Evolutionary conservation across 1,284 basidiomycete genomes (phyloP).

Genomic region (Tilletia setariae): DNA sequence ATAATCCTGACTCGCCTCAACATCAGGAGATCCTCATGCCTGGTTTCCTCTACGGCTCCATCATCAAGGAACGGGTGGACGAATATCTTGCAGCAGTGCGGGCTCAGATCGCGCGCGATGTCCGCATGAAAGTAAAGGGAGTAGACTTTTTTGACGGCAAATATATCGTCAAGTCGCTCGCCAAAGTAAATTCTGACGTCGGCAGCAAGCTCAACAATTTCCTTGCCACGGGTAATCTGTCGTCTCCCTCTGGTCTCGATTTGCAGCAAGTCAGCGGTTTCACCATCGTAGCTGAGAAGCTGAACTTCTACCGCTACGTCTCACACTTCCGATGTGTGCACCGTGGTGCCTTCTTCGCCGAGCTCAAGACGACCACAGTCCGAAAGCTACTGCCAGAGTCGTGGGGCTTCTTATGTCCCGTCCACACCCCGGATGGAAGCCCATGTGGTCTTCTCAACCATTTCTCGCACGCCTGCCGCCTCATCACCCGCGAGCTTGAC

Average conservation of each 20-base stretch:
- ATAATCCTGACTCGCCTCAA: slow-evolving; percentile 98
- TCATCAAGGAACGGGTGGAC: slow-evolving; percentile 95
- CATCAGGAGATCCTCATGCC: slow-evolving; percentile 97
- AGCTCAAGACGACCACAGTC: slow-evolving; percentile 96
- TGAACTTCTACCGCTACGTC: slow-evolving; percentile 98
- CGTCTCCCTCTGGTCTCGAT: slow-evolving; percentile 92
- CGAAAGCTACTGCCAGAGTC: slow-evolving; percentile 96
- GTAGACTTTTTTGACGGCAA: slow-evolving; percentile 82
- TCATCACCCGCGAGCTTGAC: slow-evolving; percentile 75
- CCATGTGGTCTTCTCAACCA: slow-evolving; percentile 98
- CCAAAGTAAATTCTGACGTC: slow-evolving; percentile 84
- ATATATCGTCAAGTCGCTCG: slow-evolving; percentile 76
- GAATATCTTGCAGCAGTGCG: slow-evolving; percentile 78
- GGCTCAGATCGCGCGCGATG: slow-evolving; percentile 70
- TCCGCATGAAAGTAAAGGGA: slow-evolving; percentile 64
- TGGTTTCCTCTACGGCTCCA: slow-evolving; percentile 89
- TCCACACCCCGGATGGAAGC: slow-evolving; percentile 96
- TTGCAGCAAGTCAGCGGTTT: slow-evolving; percentile 95
- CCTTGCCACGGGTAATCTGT: slow-evolving; percentile 92
- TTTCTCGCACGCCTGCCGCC: slow-evolving; percentile 86
- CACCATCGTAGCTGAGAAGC: slow-evolving; percentile 96
- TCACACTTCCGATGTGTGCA: slow-evolving; percentile 98
- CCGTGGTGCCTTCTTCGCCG: slow-evolving; percentile 98
- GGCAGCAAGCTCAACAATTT: slow-evolving; percentile 88
- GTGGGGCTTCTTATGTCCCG: slow-evolving; percentile 98